These are phyloP conservation scores for Yarrowia deformans DNA, from an alignment of 805 yeast genomes.

Conservation along the genomic window DNA sequence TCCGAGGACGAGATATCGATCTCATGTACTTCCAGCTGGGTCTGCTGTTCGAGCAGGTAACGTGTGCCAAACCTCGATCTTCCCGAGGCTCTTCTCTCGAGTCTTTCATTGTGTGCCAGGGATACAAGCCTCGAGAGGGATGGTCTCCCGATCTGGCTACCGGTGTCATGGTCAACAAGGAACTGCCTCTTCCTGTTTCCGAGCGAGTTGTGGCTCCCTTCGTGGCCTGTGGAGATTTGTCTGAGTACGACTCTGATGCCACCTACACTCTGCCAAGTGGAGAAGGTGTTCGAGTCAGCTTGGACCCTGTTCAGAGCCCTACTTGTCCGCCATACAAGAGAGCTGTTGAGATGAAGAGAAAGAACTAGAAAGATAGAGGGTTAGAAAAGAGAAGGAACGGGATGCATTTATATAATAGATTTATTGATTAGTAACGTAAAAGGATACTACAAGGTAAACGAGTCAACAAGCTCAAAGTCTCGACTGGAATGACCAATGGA, in stretches of 20 bases:
- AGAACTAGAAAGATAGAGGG: not conserved
- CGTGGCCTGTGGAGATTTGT: conserved; percentile 92
- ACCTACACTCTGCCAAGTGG: conserved; percentile 67
- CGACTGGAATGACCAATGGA: conserved; percentile 8
- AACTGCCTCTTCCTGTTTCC: conserved; percentile 52
- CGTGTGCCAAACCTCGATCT: conserved; percentile 96
- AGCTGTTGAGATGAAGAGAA: conserved; percentile 69
- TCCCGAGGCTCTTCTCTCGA: conserved; percentile 95
- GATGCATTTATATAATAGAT: conserved; percentile 21
- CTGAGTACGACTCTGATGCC: conserved; percentile 92
- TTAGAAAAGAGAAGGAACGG: conserved; percentile 6
- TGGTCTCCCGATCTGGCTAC: conserved; percentile 68
- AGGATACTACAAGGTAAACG: no score
- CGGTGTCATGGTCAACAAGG: conserved; percentile 52
- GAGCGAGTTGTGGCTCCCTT: conserved; percentile 87
- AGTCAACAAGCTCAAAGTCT: not conserved
- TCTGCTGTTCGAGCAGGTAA: conserved; percentile 79
- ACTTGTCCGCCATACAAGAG: conserved; percentile 96
- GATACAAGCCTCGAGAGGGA: conserved; percentile 80
- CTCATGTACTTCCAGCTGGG: conserved; percentile 92
- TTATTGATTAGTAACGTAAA: not conserved
- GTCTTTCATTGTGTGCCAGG: conserved; percentile 90
- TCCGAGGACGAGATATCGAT: conserved; percentile 95
- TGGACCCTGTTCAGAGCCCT: conserved; percentile 94
- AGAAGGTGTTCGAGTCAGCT: conserved; percentile 54